Conservation (phyloP, 257 asterid species). For the Schizonepeta tenuifolia region DNA sequence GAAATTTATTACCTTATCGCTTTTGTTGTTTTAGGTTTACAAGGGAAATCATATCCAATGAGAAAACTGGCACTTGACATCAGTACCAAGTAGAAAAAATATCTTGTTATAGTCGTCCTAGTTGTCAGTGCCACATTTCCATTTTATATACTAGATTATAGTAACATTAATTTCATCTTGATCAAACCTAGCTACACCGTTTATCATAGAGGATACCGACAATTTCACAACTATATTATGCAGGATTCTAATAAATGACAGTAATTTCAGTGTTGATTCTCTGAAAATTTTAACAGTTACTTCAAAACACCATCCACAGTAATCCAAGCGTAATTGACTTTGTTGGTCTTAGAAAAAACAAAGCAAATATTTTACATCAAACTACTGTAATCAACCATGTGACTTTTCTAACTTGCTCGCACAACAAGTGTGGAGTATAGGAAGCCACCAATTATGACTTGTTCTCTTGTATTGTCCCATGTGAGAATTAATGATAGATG, state of each 20-base stretch:
- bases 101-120: conserved; percentile 6
- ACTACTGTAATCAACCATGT: not conserved
- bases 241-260: not conserved
- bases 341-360: not conserved
- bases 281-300: not conserved
- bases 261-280: not conserved
- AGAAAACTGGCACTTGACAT: conserved; percentile 2
- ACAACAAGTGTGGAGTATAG: conserved; percentile 1
- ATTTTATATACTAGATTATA: not conserved
- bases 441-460: conserved; percentile 6
- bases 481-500: not conserved
- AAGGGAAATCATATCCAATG: not conserved
- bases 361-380: not conserved
- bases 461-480: not conserved
- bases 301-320: not conserved
- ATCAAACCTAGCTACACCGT: not conserved
- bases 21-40: not conserved
- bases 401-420: not conserved
- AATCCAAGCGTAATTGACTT: not conserved
- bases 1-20: not conserved
- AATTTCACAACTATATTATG: not conserved
- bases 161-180: too few species aligned
- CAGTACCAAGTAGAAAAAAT: not conserved
- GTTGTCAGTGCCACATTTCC: not conserved
- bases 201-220: not conserved